Evolutionary conservation across 805 yeast species (phyloP).

Genomic region (Wickerhamiella occidentalis): DNA sequence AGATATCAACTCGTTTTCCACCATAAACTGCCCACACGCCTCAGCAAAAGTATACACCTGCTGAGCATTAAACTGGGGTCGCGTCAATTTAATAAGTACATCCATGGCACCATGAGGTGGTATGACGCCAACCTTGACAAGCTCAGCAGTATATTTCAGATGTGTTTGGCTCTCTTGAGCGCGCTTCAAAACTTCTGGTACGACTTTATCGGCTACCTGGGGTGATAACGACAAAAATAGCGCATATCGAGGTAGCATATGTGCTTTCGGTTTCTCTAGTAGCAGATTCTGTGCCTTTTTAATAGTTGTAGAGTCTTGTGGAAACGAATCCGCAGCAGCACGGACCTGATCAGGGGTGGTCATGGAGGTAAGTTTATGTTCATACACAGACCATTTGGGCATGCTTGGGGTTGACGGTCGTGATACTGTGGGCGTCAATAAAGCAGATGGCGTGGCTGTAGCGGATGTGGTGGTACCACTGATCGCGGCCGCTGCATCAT

Average conservation of each 20-base stretch:
- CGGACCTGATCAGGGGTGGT: neutral
- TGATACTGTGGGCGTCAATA: neutral
- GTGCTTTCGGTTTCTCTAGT: conserved; percentile 1
- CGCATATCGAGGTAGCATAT: conserved; percentile 7
- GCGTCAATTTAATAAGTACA: conserved; percentile 5
- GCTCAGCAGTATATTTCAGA: conserved; percentile 6
- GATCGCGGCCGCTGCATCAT: neutral
- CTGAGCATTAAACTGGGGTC: conserved; percentile 2
- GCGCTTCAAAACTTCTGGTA: neutral
- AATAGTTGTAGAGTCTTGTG: neutral
- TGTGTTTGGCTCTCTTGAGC: neutral
- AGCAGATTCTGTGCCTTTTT: conserved; percentile 3
- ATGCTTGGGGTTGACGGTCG: neutral
- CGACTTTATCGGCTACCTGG: neutral
- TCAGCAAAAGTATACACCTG: neutral
- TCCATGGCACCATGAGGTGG: conserved; percentile 3
- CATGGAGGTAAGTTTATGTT: conserved; percentile 4
- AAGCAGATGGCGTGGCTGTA: neutral
- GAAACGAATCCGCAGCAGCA: neutral
- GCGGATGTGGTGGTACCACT: neutral
- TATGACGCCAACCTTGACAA: neutral
- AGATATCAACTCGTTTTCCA: neutral
- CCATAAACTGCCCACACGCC: conserved; percentile 4
- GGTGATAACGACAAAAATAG: neutral
- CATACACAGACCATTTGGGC: conserved; percentile 7